These are phyloP conservation scores for Apiotrichum gracile DNA, from an alignment of 1,284 basidiomycete genomes.

Conservation along the genomic window DNA sequence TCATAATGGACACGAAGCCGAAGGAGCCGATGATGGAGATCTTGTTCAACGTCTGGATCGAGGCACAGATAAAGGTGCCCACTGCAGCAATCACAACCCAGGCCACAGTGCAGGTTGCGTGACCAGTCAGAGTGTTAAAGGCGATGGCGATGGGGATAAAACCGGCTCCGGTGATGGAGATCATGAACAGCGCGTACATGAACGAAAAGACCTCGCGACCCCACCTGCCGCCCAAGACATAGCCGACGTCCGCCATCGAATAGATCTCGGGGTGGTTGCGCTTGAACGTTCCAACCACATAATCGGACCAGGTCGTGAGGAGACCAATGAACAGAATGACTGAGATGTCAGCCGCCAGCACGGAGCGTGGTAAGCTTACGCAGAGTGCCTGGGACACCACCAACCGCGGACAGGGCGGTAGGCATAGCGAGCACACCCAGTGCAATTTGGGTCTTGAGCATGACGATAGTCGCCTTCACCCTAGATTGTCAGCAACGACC, in stretches of 20 bases:
- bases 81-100: conserved; percentile 24
- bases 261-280: conserved; percentile 19
- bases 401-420: conserved; percentile 20
- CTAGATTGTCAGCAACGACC: conserved; percentile 7
- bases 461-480: conserved; percentile 32
- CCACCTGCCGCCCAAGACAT: conserved; percentile 22
- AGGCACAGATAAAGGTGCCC: conserved; percentile 21
- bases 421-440: conserved; percentile 35
- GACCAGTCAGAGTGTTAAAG: conserved; percentile 31
- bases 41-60: conserved; percentile 33
- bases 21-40: conserved; percentile 34
- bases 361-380: conserved; percentile 10
- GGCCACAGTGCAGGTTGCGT: conserved; percentile 34
- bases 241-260: conserved; percentile 27
- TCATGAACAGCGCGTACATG: conserved; percentile 7
- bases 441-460: conserved; percentile 27
- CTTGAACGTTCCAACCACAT: conserved; percentile 23
- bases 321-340: conserved; percentile 25
- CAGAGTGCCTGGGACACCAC: conserved; percentile 26
- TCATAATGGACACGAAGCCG: conserved; percentile 31
- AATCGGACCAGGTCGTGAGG: conserved; percentile 23
- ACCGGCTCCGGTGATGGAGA: conserved; percentile 3
- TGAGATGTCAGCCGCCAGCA: background rate
- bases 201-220: conserved; percentile 18
- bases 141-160: conserved; percentile 16